These are phyloP conservation scores for Lyophyllum decastes DNA, from an alignment of 768 basidiomycete genomes.

Conservation along the genomic window DNA sequence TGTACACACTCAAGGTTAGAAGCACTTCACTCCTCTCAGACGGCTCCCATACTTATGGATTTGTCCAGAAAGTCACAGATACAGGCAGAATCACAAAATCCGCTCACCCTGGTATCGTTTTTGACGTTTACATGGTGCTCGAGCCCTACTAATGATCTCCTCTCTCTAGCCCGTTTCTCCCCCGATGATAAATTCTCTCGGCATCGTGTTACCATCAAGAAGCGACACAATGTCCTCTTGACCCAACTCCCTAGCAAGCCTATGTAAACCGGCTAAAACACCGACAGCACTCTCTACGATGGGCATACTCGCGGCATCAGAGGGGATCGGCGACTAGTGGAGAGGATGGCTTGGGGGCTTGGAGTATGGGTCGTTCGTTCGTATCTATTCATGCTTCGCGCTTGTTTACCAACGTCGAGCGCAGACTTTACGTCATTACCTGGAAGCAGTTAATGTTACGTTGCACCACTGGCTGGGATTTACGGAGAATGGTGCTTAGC, in stretches of 20 bases:
- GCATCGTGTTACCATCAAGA: constrained; percentile 96
- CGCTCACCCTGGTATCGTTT: constrained; percentile 88
- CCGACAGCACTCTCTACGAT: neutral
- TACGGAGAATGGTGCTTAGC: neutral
- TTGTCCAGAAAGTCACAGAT: constrained; percentile 77
- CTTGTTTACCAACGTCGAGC: neutral
- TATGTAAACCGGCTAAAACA: constrained; percentile 47
- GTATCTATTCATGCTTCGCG: constrained; percentile 5
- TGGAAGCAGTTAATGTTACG: neutral
- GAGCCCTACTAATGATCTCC: constrained; percentile 2
- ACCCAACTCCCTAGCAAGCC: constrained; percentile 91
- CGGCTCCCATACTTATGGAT: neutral
- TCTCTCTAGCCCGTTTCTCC: constrained; percentile 85
- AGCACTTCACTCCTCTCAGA: neutral
- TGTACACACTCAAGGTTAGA: constrained; percentile 91
- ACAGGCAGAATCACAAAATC: constrained; percentile 88
- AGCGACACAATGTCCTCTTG: constrained; percentile 84
- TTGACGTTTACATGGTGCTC: neutral
- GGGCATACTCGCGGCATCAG: neutral
- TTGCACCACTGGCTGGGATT: neutral
- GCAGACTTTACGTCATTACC: neutral
- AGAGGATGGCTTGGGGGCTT: neutral
- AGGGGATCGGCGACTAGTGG: neutral
- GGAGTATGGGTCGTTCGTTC: constrained; percentile 5
- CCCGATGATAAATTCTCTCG: constrained; percentile 99